phyloP scores from a whole-genome alignment of 2,329 filamentous ascomycete species.

The Orbilia blumenaviensis region DNA sequence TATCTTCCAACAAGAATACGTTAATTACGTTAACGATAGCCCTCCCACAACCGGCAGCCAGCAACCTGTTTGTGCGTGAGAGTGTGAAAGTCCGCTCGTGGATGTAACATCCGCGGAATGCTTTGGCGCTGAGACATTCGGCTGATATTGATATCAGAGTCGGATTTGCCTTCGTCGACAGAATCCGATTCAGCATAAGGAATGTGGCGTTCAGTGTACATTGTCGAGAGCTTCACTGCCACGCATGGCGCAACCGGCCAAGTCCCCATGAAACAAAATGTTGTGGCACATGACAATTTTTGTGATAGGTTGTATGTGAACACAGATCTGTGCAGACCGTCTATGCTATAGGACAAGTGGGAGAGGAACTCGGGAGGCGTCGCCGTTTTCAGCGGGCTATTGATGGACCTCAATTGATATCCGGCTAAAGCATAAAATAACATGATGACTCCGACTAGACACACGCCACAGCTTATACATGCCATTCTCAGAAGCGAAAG shows the following conservation, averaged over 20 bases:
- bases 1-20: slow-evolving; percentile 31
- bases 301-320: slow-evolving; percentile 22
- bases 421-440: slow-evolving; percentile 29
- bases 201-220: slow-evolving; percentile 53
- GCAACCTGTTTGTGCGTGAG: neutral
- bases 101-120: slow-evolving; percentile 50
- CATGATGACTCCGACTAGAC: slow-evolving; percentile 15
- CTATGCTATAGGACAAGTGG: slow-evolving; percentile 7
- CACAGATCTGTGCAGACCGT: slow-evolving; percentile 24
- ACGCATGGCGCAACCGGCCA: slow-evolving; percentile 44
- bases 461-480: slow-evolving; percentile 40
- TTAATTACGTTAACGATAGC: slow-evolving; percentile 9
- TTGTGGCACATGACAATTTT: slow-evolving; percentile 18
- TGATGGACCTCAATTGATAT: slow-evolving; percentile 17
- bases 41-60: slow-evolving; percentile 12
- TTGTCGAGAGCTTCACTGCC: slow-evolving; percentile 45
- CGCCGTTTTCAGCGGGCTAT: slow-evolving; percentile 35
- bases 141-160: slow-evolving; percentile 48
- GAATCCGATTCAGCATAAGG: neutral
- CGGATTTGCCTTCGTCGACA: neutral
- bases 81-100: slow-evolving; percentile 28
- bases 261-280: slow-evolving; percentile 21
- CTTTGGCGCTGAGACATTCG: slow-evolving; percentile 36
- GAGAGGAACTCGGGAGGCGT: slow-evolving; percentile 35
- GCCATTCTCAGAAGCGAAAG: slow-evolving; percentile 59